Percentiles rank a stretch among this genome's conserved stretches.
Evolutionary conservation across 1,139 yeast species (phyloP).

Genomic region (Geotrichum bryndzae): DNA sequence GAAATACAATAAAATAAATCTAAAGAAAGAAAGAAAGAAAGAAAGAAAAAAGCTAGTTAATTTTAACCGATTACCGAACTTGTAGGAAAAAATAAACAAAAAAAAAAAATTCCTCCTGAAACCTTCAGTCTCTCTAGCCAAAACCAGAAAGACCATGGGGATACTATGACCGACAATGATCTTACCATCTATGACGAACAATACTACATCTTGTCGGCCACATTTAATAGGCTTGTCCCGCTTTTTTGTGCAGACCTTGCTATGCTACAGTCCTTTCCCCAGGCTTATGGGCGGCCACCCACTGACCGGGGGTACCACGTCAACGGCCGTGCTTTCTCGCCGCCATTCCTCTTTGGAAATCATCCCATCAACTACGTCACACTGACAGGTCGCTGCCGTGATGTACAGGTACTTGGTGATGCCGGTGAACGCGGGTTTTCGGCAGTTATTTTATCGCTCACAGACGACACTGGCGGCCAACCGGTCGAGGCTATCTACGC

Average conservation of each 20-base stretch:
- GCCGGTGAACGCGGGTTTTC: neutral
- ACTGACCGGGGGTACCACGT: neutral
- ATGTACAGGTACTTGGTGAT: slow-evolving; percentile 5
- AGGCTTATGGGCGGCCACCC: slow-evolving; percentile 12
- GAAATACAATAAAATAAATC: neutral
- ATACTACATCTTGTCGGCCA: slow-evolving; percentile 19
- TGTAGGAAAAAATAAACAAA: neutral
- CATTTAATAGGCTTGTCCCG: slow-evolving; percentile 25
- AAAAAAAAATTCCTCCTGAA: neutral
- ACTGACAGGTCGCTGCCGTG: slow-evolving; percentile 23
- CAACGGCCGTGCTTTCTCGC: neutral
- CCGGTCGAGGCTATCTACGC: neutral
- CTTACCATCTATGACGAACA: slow-evolving; percentile 18
- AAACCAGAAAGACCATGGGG: neutral
- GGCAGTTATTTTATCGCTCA: neutral
- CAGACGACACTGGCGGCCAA: neutral
- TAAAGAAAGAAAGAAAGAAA: neutral
- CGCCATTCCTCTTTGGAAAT: slow-evolving; percentile 25
- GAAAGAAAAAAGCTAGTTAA: neutral
- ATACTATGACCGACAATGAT: neutral
- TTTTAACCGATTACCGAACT: neutral
- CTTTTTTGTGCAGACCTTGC: slow-evolving; percentile 20
- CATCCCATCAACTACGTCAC: slow-evolving; percentile 28
- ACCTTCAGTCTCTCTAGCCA: neutral
- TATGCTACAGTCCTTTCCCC: slow-evolving; percentile 13